Base-by-base conservation (phyloP, 2,329 filamentous ascomycete species). In the Colletotrichum trifolii region DNA sequence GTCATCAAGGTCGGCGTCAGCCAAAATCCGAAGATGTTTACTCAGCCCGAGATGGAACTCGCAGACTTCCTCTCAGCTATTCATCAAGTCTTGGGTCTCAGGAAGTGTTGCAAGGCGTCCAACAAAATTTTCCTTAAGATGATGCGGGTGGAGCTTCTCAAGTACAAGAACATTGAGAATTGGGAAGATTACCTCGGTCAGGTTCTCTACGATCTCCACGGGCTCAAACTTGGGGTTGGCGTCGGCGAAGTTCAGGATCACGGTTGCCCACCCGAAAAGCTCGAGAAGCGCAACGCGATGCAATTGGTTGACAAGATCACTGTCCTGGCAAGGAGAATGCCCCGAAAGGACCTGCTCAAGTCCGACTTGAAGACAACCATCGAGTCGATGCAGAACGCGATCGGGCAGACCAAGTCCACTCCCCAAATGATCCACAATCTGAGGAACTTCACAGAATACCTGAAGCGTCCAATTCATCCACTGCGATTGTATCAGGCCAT, bases 41-140 rank as follows among this genome's bases (percentile, higher is more conserved):
- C 87, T 3, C 85, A 83, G 6, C 86, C 89, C 0, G 85, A 91
- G 45, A 91, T 91, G 59, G 91, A 95, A 67, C 81, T 93, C 45
- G 90, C 95, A 33, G 89, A 93, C 65, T 94, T 91, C 71, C 81
- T 99, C 43, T 89, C 92, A 7, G 88, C 91, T 10, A 86, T 97
- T 6, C 96, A 99, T 73, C 89, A 93, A 73, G 91, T 92, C 5
- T 81, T 97, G 40, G 96, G 96, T 2, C 82, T 94, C 55, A 91
- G 96, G 65, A 91, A 91, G 67, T 92, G 91, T 75, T 98, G 94
- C 83, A 95, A 93, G 72, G 84, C 87, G 3, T 92, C 93, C 0
- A 93, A 94, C 74, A 95, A 96, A 73, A 87, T 93, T 15, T 96
- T 99, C 77, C 83, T 98, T 34, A 94, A 94, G 73, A 87, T 97